These are phyloP conservation scores for Chrysanthemum seticuspe DNA, from an alignment of 129 eudicot genomes.

Conservation along the genomic window DNA sequence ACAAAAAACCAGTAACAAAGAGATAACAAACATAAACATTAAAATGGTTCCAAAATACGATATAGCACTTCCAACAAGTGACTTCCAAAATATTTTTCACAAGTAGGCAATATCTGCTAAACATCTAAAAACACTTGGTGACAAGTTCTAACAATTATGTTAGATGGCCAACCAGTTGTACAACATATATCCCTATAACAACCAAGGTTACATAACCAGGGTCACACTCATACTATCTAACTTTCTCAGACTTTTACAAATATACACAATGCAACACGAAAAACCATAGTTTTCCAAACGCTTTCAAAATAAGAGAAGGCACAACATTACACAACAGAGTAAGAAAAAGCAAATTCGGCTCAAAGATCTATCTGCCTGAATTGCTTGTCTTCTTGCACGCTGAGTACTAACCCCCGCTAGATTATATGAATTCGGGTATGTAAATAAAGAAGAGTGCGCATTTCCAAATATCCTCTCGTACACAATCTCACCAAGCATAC, in stretches of 20 bases:
- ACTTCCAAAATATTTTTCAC: constrained; percentile 4
- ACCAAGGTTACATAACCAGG: not conserved
- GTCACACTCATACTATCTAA: constrained; percentile 2
- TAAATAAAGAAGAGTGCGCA: constrained; percentile 38
- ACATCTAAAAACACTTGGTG: not conserved
- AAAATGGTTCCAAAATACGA: not conserved
- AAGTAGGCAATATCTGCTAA: constrained; percentile 1
- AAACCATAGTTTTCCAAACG: not conserved
- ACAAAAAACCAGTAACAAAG: too few species aligned
- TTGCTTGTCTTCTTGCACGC: constrained; percentile 64
- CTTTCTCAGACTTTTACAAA: constrained; percentile 21
- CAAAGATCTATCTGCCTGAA: constrained; percentile 67
- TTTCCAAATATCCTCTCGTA: constrained; percentile 68
- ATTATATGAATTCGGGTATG: constrained; percentile 57
- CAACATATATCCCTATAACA: not conserved
- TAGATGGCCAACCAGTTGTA: not conserved
- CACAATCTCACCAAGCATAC: constrained; percentile 65
- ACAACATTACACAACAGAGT: constrained; percentile 61
- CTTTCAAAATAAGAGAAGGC: constrained; percentile 67
- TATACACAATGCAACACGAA: constrained; percentile 21
- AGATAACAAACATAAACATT: too few species aligned
- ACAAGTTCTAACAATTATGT: not conserved
- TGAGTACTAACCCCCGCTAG: constrained; percentile 45
- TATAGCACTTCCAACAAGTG: constrained; percentile 15
- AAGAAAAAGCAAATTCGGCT: constrained; percentile 70